Base-by-base conservation (phyloP, 2,329 filamentous ascomycete genomes). In the Pezicula rhizophila region DNA sequence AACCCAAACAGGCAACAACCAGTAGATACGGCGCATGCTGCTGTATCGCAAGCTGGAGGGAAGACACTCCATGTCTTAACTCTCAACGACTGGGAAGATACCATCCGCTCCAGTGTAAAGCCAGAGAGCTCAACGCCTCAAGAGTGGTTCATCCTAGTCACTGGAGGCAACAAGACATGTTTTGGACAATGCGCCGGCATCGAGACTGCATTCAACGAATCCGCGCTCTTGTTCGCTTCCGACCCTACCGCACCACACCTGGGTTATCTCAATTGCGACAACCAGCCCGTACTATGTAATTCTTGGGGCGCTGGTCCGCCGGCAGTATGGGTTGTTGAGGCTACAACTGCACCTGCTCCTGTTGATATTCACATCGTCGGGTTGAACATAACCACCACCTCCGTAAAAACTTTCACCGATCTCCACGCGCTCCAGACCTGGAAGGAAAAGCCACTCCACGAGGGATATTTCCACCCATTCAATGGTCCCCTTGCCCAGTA, bases 151-250 rank as follows among this genome's bases (percentile, higher is more conserved):
- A 72, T 92, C 52, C 75, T 87, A 57, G 70, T 89, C 57, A 87
- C 82, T 8, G 87, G 87, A 48, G 75, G 85, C 58, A 90, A 91
- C 74, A 85, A 82, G 71, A 89, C 87, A 28, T 92, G 87, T 54
- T 62, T 55, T 46, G 87, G 85, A 58, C 75, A 79, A 61, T 92
- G 87, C 68, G 74, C 63, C 38, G 73, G 71, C 52, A 69, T 84
- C 46, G 85, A 89, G 61, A 70, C 71, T 49, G 85, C 84, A 20
- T 84, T 79, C 69, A 79, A 85, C 71, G 77, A 83, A 63, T 79
- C 84, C 8, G 80, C 82, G 14, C 70, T 73, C 56, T 74, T 84
- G 61, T 80, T 90, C 60, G 77, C 84, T 31, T 68, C 72, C 7
- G 70, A 78, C 49, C 75, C 82, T 44, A 74, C 76, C 47, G 70